These are phyloP conservation scores for Hura crepitans DNA, from an alignment of 441 rosid genomes.

Conservation along the genomic window DNA sequence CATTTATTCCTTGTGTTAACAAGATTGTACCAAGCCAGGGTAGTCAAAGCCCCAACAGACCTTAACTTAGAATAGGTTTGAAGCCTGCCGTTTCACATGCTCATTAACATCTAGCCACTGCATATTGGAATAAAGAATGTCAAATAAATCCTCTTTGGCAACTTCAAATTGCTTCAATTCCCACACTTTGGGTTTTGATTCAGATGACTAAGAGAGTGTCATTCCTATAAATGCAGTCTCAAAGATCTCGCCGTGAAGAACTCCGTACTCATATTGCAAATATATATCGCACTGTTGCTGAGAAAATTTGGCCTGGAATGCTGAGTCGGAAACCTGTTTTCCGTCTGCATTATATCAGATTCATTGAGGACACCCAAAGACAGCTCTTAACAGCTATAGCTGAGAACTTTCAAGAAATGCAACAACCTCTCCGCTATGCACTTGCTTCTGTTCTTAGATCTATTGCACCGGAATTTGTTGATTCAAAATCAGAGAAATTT, in stretches of 20 bases:
- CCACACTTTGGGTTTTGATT: conserved; percentile 4
- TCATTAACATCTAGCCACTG: neutral
- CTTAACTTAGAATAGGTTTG: neutral
- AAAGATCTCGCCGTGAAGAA: conserved; percentile 95
- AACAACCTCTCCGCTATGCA: conserved; percentile 87
- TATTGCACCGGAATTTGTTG: conserved; percentile 96
- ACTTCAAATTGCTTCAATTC: conserved; percentile 10
- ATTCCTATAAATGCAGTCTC: conserved; percentile 58
- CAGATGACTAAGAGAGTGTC: conserved; percentile 22
- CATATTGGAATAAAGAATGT: neutral
- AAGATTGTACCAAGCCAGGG: neutral
- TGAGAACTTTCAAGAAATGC: conserved; percentile 92
- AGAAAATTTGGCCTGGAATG: conserved; percentile 97
- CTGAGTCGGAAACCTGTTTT: conserved; percentile 79
- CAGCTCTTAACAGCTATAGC: conserved; percentile 54
- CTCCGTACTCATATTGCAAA: conserved; percentile 81
- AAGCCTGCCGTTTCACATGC: neutral
- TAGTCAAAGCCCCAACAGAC: neutral
- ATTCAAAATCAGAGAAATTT: conserved; percentile 86
- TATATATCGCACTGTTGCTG: conserved; percentile 78
- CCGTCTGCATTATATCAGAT: conserved; percentile 88
- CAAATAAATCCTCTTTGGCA: neutral
- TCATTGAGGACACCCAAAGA: conserved; percentile 84
- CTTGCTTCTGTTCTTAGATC: conserved; percentile 89
- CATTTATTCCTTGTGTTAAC: neutral